These are phyloP conservation scores for Ormosia semicastrata DNA, from an alignment of 306 rosid species.

Conservation along the genomic window DNA sequence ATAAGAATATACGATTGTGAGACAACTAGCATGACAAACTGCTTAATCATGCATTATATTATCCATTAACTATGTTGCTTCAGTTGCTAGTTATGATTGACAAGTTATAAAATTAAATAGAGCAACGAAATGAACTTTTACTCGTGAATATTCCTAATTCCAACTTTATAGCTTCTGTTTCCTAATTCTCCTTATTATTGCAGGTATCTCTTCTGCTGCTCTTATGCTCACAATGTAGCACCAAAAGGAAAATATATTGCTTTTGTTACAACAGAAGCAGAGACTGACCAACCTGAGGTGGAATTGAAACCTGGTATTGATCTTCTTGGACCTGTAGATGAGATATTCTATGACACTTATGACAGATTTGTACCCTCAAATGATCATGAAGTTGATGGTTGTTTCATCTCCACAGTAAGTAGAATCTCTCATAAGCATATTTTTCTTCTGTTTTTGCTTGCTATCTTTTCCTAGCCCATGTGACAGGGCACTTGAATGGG, in stretches of 20 bases:
- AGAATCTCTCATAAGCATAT: background rate
- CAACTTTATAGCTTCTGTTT: background rate
- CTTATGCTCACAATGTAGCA: constrained; percentile 82
- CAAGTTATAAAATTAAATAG: background rate
- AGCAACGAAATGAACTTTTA: background rate
- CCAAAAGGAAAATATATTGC: constrained; percentile 78
- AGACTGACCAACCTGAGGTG: constrained; percentile 72
- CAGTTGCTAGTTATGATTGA: background rate
- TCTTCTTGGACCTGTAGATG: constrained; percentile 77
- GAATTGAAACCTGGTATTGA: constrained; percentile 76
- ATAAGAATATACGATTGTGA: no score
- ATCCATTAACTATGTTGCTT: background rate
- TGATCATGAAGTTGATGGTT: constrained; percentile 52
- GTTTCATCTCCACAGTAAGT: constrained; percentile 73
- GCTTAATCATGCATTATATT: background rate
- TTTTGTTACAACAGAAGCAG: constrained; percentile 74
- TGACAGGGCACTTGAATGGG: background rate
- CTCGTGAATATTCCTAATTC: constrained; percentile 6
- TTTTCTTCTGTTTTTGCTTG: background rate
- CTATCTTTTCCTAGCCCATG: constrained; percentile 1
- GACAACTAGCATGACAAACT: no score
- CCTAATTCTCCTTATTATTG: constrained; percentile 5
- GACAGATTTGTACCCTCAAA: constrained; percentile 64
- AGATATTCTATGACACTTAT: constrained; percentile 66
- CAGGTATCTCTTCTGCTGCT: constrained; percentile 89